Conservation (phyloP, 345 rosid species). For the Toxicodendron radicans region DNA sequence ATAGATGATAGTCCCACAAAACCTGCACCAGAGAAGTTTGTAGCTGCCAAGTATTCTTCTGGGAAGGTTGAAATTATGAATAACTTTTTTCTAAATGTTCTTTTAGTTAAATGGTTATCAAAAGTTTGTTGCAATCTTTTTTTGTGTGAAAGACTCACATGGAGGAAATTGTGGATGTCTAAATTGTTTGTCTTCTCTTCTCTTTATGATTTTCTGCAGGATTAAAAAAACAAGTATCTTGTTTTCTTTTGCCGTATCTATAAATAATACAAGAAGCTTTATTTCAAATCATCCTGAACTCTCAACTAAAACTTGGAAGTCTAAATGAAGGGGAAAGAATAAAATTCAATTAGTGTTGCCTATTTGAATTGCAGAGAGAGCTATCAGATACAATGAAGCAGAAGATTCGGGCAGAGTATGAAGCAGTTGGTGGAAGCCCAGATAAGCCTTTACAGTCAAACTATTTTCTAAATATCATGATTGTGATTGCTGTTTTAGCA, state of each 20-base stretch:
- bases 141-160: conserved; percentile 16
- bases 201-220: conserved; percentile 57
- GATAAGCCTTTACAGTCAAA: conserved; percentile 71
- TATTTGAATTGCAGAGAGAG: conserved; percentile 72
- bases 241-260: conserved; percentile 47
- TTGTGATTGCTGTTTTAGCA: conserved; percentile 68
- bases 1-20: conserved; percentile 46
- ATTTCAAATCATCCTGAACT: conserved; percentile 37
- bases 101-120: not conserved
- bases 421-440: conserved; percentile 83
- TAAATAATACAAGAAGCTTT: conserved; percentile 42
- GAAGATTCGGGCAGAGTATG: conserved; percentile 85
- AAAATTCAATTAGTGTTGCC: conserved; percentile 50
- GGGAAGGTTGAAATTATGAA: conserved; percentile 58
- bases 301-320: conserved; percentile 41
- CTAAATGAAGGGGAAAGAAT: conserved; percentile 41
- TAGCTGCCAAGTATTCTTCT: conserved; percentile 82
- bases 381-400: conserved; percentile 87
- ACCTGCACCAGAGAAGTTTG: conserved; percentile 71
- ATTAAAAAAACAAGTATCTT: conserved; percentile 41
- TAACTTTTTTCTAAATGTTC: not conserved
- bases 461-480: conserved; percentile 82
- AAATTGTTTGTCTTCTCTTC: conserved; percentile 36
- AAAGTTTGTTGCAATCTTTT: conserved; percentile 15
- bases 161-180: conserved; percentile 20